Evolutionary conservation across 441 rosid genomes (phyloP).

Genomic region (Bocquillonia castaneifolia): DNA sequence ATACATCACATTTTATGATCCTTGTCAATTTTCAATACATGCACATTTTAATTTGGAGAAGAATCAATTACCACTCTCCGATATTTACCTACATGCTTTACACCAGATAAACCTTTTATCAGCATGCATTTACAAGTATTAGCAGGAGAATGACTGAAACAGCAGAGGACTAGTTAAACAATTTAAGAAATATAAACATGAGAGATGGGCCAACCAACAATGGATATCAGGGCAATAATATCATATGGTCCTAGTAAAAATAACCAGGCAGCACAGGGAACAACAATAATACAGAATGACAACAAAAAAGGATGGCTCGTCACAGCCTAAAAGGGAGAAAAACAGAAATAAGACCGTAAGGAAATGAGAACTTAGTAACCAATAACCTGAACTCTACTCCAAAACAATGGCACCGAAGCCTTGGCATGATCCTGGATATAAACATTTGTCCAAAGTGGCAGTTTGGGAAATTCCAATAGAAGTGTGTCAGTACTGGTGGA

Average conservation of each 20-base stretch:
- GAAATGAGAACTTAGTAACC: neutral
- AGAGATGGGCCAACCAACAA: neutral
- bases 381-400: conserved; percentile 75
- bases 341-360: neutral
- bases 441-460: conserved; percentile 64
- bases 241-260: neutral
- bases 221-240: neutral
- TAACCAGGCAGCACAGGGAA: neutral
- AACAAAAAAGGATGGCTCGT: neutral
- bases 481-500: conserved; percentile 67
- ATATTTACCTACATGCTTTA: neutral
- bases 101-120: too few species aligned
- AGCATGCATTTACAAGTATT: neutral
- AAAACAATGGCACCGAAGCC: conserved; percentile 66
- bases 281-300: neutral
- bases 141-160: neutral
- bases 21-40: too few species aligned
- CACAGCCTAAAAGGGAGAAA: neutral
- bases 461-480: conserved; percentile 65
- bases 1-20: too few species aligned
- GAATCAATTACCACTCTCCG: neutral
- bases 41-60: too few species aligned
- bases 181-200: neutral
- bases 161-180: neutral
- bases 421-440: conserved; percentile 49